Conservation (phyloP, 2,329 filamentous ascomycete genomes). For the Scolecobasidium constrictum region DNA sequence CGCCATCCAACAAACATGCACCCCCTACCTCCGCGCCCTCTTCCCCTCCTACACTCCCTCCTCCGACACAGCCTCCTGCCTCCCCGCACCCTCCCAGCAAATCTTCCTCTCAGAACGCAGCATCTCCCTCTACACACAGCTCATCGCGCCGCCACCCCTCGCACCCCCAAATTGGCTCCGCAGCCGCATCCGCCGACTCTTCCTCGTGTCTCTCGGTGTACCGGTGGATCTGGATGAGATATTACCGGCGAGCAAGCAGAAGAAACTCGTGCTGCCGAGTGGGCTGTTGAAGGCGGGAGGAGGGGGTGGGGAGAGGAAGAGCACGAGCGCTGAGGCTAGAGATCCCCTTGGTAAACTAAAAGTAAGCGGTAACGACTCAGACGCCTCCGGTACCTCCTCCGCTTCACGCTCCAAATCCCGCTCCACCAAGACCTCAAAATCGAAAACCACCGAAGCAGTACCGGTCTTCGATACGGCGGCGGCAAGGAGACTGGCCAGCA, state of each 20-base stretch:
- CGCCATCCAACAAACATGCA: constrained; percentile 48
- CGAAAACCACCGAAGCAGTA: constrained; percentile 51
- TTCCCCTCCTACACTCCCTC: constrained; percentile 45
- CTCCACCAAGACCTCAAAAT: constrained; percentile 19
- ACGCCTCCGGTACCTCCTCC: constrained; percentile 26
- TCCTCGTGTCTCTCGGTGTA: constrained; percentile 89
- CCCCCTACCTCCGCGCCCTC: constrained; percentile 56
- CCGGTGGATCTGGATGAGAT: constrained; percentile 97
- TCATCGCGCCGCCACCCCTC: constrained; percentile 86
- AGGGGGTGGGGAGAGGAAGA: constrained; percentile 19
- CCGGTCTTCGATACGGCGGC: constrained; percentile 71
- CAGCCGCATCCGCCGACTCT: constrained; percentile 85
- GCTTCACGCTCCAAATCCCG: constrained; percentile 24
- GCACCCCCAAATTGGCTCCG: constrained; percentile 97
- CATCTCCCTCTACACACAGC: constrained; percentile 88
- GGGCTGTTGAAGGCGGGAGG: constrained; percentile 32
- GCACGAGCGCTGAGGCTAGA: constrained; percentile 9
- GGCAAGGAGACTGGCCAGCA: constrained; percentile 67
- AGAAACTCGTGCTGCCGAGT: constrained; percentile 89
- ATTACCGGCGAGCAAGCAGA: constrained; percentile 90
- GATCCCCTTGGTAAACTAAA: constrained; percentile 26
- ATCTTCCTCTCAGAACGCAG: constrained; percentile 74
- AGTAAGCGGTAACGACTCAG: constrained; percentile 26
- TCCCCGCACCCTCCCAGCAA: constrained; percentile 23
- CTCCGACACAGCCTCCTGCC: constrained; percentile 17